Evolutionary conservation across 2,329 filamentous ascomycete genomes (phyloP).

Genomic region (Fusarium papillatum): DNA sequence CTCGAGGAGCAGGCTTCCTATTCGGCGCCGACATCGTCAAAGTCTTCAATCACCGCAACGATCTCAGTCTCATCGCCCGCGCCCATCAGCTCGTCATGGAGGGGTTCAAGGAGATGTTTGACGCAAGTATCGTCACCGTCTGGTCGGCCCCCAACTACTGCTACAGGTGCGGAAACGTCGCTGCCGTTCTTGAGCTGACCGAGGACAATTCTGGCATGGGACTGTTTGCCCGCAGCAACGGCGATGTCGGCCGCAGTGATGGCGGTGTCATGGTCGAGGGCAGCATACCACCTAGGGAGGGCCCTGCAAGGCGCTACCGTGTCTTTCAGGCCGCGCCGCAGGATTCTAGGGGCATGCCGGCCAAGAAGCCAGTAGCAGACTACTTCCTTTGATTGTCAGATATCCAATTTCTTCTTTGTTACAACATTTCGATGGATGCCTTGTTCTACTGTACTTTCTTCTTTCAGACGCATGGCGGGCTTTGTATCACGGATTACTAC

Average conservation of each 20-base stretch:
- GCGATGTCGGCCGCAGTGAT: conserved; percentile 73
- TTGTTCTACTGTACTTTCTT: not conserved
- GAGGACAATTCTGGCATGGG: conserved; percentile 86
- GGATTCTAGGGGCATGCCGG: conserved; percentile 96
- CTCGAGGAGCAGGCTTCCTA: conserved; percentile 93
- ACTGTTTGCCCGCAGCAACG: conserved; percentile 78
- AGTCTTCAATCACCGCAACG: conserved; percentile 94
- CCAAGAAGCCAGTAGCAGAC: conserved; percentile 97
- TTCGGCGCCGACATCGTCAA: conserved; percentile 98
- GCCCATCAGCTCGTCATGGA: conserved; percentile 99
- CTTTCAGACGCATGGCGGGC: conserved; percentile 14
- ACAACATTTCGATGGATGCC: not conserved
- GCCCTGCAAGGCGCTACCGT: conserved; percentile 90
- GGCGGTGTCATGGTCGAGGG: conserved; percentile 65
- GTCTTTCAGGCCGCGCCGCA: conserved; percentile 98
- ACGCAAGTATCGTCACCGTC: conserved; percentile 96
- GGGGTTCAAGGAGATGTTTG: conserved; percentile 99
- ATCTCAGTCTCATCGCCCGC: conserved; percentile 90
- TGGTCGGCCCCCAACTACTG: conserved; percentile 99
- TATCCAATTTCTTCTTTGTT: conserved; percentile 3
- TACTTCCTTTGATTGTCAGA: conserved; percentile 80
- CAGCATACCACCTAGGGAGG: conserved; percentile 62
- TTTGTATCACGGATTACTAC: conserved; percentile 37
- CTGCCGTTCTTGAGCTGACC: conserved; percentile 91
- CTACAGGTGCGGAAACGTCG: conserved; percentile 96